phyloP scores from a whole-genome alignment of 768 basidiomycete species.

The Erythrobasidium yunnanense region DNA sequence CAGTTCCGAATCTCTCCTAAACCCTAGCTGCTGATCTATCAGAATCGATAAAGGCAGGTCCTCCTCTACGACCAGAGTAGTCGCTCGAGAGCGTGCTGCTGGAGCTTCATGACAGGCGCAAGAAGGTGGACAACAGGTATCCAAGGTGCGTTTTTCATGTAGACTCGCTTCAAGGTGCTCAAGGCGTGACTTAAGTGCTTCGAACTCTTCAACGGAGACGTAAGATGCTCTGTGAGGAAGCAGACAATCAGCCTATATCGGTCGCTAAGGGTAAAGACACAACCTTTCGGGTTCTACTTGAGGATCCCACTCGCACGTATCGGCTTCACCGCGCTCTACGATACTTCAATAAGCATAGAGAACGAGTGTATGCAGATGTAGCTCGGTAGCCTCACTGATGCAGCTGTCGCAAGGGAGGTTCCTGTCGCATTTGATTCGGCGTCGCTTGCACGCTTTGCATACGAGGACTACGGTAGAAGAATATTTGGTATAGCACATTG shows the following conservation, averaged over 20 bases:
- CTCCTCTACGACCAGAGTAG: not conserved
- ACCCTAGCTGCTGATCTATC: not conserved
- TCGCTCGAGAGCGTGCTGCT: not conserved
- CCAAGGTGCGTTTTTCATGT: not conserved
- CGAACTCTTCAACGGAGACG: not conserved
- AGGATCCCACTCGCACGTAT: constrained; percentile 1
- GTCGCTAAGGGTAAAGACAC: too few relatives aligned
- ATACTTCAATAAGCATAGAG: not conserved
- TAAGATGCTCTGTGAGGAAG: not conserved
- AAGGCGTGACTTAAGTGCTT: not conserved
- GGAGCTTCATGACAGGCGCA: not conserved
- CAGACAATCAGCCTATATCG: too few relatives aligned
- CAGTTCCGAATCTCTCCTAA: not conserved
- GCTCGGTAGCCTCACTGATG: not conserved
- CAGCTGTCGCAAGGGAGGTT: not conserved
- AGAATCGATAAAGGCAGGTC: not conserved
- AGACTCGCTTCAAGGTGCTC: not conserved
- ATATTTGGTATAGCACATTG: not conserved
- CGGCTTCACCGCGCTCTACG: not conserved
- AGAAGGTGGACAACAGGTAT: not conserved
- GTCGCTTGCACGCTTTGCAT: not conserved
- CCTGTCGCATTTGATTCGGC: not conserved
- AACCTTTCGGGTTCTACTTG: not conserved
- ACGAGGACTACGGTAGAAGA: not conserved
- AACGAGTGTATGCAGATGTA: not conserved